Evolutionary conservation across 2,329 filamentous ascomycete genomes (phyloP).

Genomic region (Paecilomyces sp.): DNA sequence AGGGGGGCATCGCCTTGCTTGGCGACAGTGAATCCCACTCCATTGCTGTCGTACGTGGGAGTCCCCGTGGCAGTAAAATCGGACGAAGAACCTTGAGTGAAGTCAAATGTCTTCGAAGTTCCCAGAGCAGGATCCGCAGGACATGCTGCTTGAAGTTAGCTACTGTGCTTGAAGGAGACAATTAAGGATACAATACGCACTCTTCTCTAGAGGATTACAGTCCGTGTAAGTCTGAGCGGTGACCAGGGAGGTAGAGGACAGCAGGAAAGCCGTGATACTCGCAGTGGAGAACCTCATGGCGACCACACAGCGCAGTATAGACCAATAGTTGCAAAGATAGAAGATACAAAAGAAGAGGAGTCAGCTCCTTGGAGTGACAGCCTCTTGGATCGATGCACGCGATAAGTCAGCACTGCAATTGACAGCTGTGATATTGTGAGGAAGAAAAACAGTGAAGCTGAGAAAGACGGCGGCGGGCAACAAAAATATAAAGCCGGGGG

Average conservation of each 20-base stretch:
- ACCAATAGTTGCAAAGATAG: not conserved
- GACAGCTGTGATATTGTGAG: not conserved
- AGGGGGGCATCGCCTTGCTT: constrained; percentile 77
- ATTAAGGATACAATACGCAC: constrained; percentile 17
- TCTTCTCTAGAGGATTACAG: constrained; percentile 35
- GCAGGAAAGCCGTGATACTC: constrained; percentile 18
- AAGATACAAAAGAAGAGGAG: constrained; percentile 3
- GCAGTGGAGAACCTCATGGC: constrained; percentile 26
- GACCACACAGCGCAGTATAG: not conserved
- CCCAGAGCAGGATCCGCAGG: constrained; percentile 73
- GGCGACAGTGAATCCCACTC: constrained; percentile 73
- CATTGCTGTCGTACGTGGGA: constrained; percentile 67
- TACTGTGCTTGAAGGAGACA: not conserved
- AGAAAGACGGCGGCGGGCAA: not conserved
- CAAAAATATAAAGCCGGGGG: not conserved
- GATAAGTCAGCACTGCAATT: not conserved
- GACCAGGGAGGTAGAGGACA: constrained; percentile 20
- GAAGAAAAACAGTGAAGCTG: not conserved
- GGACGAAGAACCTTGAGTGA: constrained; percentile 68
- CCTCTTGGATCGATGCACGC: constrained; percentile 2
- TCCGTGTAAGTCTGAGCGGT: constrained; percentile 37
- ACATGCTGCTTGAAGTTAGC: constrained; percentile 47
- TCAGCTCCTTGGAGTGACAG: constrained; percentile 5
- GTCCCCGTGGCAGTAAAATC: constrained; percentile 64
- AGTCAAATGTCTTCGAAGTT: constrained; percentile 75